Percentiles rank a stretch among this genome's conserved stretches.
phyloP scores from a whole-genome alignment of 2,329 filamentous ascomycete species.

The Talaromyces sp. region DNA sequence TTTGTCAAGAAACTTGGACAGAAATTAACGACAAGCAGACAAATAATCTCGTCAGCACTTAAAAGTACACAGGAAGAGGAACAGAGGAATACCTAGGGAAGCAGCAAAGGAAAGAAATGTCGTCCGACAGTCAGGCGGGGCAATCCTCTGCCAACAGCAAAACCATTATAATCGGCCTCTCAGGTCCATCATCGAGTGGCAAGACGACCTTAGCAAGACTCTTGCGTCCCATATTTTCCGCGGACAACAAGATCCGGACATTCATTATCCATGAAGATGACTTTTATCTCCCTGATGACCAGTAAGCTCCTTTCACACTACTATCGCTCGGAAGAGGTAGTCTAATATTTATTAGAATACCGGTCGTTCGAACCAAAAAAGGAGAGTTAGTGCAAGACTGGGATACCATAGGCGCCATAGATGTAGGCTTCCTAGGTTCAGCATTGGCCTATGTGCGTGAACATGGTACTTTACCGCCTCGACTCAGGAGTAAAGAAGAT shows the following conservation, averaged over 20 bases:
- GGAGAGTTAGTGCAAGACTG: constrained; percentile 70
- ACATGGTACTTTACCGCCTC: constrained; percentile 55
- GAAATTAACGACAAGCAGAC: not conserved
- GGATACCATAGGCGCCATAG: constrained; percentile 80
- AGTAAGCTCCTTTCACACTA: constrained; percentile 47
- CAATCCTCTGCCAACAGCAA: constrained; percentile 2
- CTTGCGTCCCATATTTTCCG: constrained; percentile 73
- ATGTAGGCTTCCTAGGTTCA: constrained; percentile 64
- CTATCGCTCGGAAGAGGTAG: not conserved
- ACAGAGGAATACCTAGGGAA: not conserved
- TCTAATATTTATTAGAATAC: constrained; percentile 34
- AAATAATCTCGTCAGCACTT: not conserved
- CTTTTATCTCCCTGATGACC: constrained; percentile 79
- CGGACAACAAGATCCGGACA: constrained; percentile 26
- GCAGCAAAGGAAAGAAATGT: not conserved
- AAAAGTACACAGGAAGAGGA: not conserved
- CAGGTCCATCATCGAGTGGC: constrained; percentile 85
- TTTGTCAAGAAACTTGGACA: not conserved
- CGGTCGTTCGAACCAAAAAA: constrained; percentile 46
- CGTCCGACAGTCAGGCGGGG: constrained; percentile 4
- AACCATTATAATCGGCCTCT: constrained; percentile 70
- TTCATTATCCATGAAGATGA: constrained; percentile 95
- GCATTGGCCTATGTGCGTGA: constrained; percentile 68
- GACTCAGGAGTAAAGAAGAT: constrained; percentile 56
- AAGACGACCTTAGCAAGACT: constrained; percentile 91